Conservation (phyloP, 192 early-diverging fungal species). For the Coemansia sp. region DNA sequence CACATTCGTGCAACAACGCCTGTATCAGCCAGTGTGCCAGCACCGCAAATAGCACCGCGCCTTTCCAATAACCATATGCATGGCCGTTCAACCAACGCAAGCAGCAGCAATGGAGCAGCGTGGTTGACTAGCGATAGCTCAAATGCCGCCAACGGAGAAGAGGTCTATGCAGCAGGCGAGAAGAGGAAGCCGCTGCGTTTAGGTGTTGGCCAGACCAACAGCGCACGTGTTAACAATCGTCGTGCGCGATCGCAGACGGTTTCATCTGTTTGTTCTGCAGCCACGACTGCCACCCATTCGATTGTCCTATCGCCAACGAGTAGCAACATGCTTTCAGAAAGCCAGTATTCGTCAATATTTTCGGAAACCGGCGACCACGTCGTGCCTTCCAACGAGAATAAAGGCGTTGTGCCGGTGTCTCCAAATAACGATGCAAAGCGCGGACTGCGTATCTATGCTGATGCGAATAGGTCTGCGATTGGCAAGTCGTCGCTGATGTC, state of each 20-base stretch:
- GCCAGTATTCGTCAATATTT: conserved; percentile 5
- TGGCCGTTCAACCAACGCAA: neutral
- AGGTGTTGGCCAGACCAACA: neutral
- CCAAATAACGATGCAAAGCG: neutral
- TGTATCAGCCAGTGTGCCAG: conserved; percentile 37
- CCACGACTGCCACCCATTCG: conserved; percentile 19
- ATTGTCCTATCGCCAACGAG: conserved; percentile 22
- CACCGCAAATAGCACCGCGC: conserved; percentile 27
- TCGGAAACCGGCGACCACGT: neutral
- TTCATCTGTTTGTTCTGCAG: conserved; percentile 20
- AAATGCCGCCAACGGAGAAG: neutral
- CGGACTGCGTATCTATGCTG: conserved; percentile 23
- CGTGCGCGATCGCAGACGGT: conserved; percentile 19
- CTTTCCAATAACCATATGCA: neutral
- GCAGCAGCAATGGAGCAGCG: neutral
- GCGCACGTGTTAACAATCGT: conserved; percentile 5
- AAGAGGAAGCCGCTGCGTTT: conserved; percentile 12
- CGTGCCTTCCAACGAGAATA: conserved; percentile 18
- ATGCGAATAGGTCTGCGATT: conserved; percentile 17
- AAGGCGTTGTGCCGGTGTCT: conserved; percentile 8
- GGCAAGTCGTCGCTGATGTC: conserved; percentile 29
- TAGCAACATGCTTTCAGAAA: conserved; percentile 8
- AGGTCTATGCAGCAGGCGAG: neutral
- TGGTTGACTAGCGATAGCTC: neutral
- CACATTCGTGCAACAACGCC: conserved; percentile 46